Evolutionary conservation across 495 filamentous ascomycete species (phyloP), one percentile per base, ranked within the genome.

Genomic region (Penicillium simplicissimum): DNA sequence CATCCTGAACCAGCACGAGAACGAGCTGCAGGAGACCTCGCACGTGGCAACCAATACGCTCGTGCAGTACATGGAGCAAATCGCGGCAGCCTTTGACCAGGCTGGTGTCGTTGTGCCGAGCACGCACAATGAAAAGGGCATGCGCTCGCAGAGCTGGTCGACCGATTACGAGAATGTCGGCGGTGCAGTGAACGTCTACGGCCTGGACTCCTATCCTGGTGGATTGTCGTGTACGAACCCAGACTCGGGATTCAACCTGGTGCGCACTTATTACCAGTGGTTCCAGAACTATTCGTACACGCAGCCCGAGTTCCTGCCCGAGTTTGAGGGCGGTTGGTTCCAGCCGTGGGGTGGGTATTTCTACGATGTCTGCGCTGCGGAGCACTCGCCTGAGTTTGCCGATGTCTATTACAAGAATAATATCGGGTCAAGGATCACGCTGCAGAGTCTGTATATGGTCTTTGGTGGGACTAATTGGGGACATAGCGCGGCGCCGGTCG

Each of bases 381-480:
- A 83, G 57, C 76, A 79, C 38, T 78, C 76, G 17, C 81, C 81
- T 7, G 76, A 76, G 55, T 85, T 82, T 65, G 75, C 78, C 9
- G 81, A 84, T 66, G 76, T 85, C 3, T 86, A 80, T 55, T 87
- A 85, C 65, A 85, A 85, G 65, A 79, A 82, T 56, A 81, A 84
- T 48, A 76, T 85, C 57, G 84, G 76, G 9, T 79, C 79, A 40
- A 62, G 79, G 23, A 68, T 81, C 1, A 84, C 78, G 0, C 58
- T 84, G 19, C 71, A 79, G 53, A 85, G 67, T 59, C 59, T 87
- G 42, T 85, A 86, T 56, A 85, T 86, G 83, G 70, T 75, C 0
- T 85, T 77, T 64, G 84, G 84, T 3, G 84, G 83, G 7, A 87
- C 84, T 1, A 85, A 82, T 64, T 87, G 82, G 83, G 84, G 77